These are phyloP conservation scores for Phytopythium helicoides DNA, from an alignment of 352 stramenopile species.

Conservation along the genomic window DNA sequence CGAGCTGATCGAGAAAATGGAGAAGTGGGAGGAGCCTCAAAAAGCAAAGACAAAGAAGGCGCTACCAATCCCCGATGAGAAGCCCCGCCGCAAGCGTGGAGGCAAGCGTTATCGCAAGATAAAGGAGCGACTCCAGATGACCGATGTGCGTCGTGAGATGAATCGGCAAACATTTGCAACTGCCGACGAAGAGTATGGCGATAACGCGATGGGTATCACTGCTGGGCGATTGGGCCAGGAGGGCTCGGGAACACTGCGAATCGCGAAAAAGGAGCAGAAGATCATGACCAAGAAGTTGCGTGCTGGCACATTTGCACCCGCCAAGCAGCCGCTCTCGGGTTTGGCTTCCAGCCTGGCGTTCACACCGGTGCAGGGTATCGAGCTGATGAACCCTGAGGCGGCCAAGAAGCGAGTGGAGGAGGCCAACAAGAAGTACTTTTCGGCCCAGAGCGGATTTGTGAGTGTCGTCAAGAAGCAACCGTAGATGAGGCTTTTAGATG, in stretches of 20 bases:
- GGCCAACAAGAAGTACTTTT: conserved; percentile 98
- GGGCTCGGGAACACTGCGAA: conserved; percentile 86
- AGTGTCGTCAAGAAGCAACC: conserved; percentile 85
- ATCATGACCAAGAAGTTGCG: conserved; percentile 92
- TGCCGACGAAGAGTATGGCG: conserved; percentile 95
- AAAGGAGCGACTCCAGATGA: conserved; percentile 98
- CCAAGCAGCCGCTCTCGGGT: conserved; percentile 74
- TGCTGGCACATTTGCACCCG: conserved; percentile 80
- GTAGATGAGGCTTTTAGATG: conserved; percentile 1
- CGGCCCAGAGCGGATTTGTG: conserved; percentile 93
- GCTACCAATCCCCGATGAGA: conserved; percentile 94
- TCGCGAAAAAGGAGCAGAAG: conserved; percentile 89
- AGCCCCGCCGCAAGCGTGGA: conserved; percentile 93
- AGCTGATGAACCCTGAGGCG: conserved; percentile 97
- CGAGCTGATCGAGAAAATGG: conserved; percentile 94
- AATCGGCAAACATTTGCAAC: conserved; percentile 96
- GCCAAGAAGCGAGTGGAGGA: conserved; percentile 88
- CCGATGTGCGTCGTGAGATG: conserved; percentile 95
- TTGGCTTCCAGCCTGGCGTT: conserved; percentile 97
- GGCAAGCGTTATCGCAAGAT: conserved; percentile 94
- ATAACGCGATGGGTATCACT: conserved; percentile 98
- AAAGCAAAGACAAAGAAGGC: conserved; percentile 97
- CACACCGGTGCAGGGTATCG: conserved; percentile 95
- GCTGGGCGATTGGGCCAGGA: conserved; percentile 89
- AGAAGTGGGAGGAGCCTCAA: conserved; percentile 97